Evolutionary conservation across 106 monocot genomes (phyloP), one percentile per base, ranked within the genome.

Genomic region (Dendrobium catenatum): DNA sequence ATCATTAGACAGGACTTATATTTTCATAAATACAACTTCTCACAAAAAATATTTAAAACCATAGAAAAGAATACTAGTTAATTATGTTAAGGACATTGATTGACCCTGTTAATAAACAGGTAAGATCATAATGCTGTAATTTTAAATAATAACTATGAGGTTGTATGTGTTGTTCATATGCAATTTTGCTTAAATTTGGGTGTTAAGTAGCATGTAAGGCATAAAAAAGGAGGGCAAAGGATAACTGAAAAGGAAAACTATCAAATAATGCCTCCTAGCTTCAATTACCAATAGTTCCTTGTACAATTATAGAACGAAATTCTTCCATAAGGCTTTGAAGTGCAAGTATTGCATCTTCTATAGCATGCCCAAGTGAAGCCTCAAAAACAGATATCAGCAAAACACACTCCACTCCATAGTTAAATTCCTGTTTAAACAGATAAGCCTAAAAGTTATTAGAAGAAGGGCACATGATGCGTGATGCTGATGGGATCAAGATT

Each of bases 391-490:
- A 90, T 37, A 97, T 84, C 83, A 97, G 61, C 29, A 97, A 77
- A 22, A 94, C 68, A 78, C 86, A 94, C 67, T 94, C 96, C 47
- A 90, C 94, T 9, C 96, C 96, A 77, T 84, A 85, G 88, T 94
- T 94, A 42, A 92, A 97, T 19, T 94, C 92, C 96, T 97, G 81
- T 78, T 81, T 16, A 59, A 77, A 41, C 18, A 68, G 18, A 77
- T 19, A 75, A 76, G 2, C 51, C 51, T 3, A 2, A 16, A 51
- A 51, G 15, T 51, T 16, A 51, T 51, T 51, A 51, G 15, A 15
- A 51, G 10, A 51, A 51, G 13, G 51, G 51, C 51, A 51, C 10
- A 51, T 9, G 48, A 11, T 11, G 11, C 37, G 37, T 37, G 3
- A 2, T 37, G 37, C 0, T 37, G 37, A 37, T 37, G 37, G 37